Evolutionary conservation across 208 protist genomes (phyloP), one percentile per base, ranked within the genome.

Genomic region (Hexamita inflata): DNA sequence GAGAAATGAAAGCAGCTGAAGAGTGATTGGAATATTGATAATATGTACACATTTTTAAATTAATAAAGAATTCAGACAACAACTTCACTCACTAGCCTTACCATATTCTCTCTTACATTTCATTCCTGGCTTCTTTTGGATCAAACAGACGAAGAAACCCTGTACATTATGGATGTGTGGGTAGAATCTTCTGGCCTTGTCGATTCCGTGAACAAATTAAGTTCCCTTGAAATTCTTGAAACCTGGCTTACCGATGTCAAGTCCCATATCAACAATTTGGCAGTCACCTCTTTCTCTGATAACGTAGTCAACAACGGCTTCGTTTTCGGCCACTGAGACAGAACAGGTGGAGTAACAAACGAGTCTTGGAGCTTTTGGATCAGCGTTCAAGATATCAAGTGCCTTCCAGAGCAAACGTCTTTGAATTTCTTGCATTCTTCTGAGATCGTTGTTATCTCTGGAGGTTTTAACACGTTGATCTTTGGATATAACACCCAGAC

Each of bases 161-260:
- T 98, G 94, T 90, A 98, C 96, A 85, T 99, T 99, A 86, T 98
- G 93, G 32, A 89, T 88, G 80, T 99, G 96, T 30, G 96, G 96
- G 76, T 97, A 98, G 82, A 93, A 83, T 49, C 87, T 76, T 35
- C 75, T 42, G n/a, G 86, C 70, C 4, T 84, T 59, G 39, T 73
- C 78, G 9, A 91, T 67, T 28, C 35, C 77, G 30, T 80, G 79
- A 70, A 88, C 61, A 79, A 90, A 93, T 40, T 84, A 82, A 79
- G 86, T 78, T 73, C 89, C 82, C 26, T 84, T 83, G 82, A 87
- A 93, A 82, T 88, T 90, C 59, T 80, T 87, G 73, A 93, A 88
- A 40, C 92, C 93, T 0, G 87, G 87, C 1, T 85, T 83, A 24
- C 94, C 94, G 80, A 96, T 95, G 9, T 88, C 86, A n/a, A 96